Evolutionary conservation across 208 protist species (phyloP).

Genomic region (Leishmania tarentolae): DNA sequence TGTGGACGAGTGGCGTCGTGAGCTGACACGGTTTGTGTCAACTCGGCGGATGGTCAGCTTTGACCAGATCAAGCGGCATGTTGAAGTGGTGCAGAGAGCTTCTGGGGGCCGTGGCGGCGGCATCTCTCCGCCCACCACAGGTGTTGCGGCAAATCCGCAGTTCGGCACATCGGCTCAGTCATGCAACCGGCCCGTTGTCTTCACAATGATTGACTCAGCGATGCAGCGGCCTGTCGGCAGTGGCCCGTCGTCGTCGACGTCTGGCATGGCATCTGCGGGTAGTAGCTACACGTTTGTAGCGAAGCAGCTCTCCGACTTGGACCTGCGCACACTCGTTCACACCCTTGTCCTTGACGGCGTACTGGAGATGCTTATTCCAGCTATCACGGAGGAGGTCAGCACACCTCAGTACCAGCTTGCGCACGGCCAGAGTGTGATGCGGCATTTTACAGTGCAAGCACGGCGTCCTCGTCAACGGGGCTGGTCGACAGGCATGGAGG

Average conservation of each 20-base stretch:
- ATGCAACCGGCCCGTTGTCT: neutral
- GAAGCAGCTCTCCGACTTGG: slow-evolving; percentile 40
- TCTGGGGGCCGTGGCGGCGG: neutral
- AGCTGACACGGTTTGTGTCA: slow-evolving; percentile 26
- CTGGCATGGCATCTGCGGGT: neutral
- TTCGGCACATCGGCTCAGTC: neutral
- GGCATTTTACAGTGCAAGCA: slow-evolving; percentile 62
- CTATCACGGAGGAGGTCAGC: slow-evolving; percentile 12
- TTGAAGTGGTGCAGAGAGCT: slow-evolving; percentile 44
- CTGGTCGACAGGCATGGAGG: neutral
- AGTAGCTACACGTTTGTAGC: neutral
- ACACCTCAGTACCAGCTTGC: slow-evolving; percentile 57
- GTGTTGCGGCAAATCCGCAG: neutral
- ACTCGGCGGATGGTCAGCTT: slow-evolving; percentile 55
- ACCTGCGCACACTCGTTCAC: slow-evolving; percentile 66
- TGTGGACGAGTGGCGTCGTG: slow-evolving; percentile 72
- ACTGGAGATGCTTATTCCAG: slow-evolving; percentile 49
- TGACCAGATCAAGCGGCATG: slow-evolving; percentile 55
- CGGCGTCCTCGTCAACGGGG: neutral
- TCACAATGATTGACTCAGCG: slow-evolving; percentile 28
- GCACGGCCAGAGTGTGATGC: slow-evolving; percentile 61
- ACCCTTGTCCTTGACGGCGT: slow-evolving; percentile 78
- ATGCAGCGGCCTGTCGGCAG: slow-evolving; percentile 2
- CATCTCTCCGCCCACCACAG: neutral
- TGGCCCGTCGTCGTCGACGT: neutral